These are phyloP conservation scores for Xerocomus alliaceus DNA, from an alignment of 1,284 basidiomycete species.

Conservation along the genomic window DNA sequence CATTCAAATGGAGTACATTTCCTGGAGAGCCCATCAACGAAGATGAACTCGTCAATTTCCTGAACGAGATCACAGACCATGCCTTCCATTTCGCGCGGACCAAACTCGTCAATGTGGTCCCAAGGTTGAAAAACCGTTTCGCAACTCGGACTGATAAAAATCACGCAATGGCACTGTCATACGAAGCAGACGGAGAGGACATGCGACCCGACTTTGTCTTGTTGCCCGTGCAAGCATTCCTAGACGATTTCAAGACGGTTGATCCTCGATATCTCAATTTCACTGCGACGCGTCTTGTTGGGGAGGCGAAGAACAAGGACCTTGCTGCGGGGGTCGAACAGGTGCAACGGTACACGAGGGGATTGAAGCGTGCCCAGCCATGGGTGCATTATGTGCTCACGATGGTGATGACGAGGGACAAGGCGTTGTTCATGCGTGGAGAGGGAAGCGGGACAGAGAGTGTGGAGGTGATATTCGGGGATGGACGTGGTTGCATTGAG, in stretches of 20 bases:
- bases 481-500: not conserved
- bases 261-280: not conserved
- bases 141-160: not conserved
- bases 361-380: not conserved
- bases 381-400: not conserved
- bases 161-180: not conserved
- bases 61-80: not conserved
- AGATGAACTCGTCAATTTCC: not conserved
- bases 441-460: not conserved
- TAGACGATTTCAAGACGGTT: not conserved
- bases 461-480: not conserved
- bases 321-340: not conserved
- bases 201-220: not conserved
- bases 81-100: not conserved
- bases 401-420: not conserved
- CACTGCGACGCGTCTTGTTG: not conserved
- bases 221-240: not conserved
- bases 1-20: constrained; percentile 11
- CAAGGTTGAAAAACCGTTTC: not conserved
- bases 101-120: not conserved
- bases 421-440: not conserved
- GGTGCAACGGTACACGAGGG: not conserved
- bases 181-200: not conserved
- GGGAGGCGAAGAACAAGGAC: not conserved
- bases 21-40: not conserved